A percentile compares a stretch with the other conserved stretches of the same genome.
These are phyloP conservation scores for Parasarocladium wereldwijsianum DNA, from an alignment of 2,329 filamentous ascomycete species.

Conservation along the genomic window DNA sequence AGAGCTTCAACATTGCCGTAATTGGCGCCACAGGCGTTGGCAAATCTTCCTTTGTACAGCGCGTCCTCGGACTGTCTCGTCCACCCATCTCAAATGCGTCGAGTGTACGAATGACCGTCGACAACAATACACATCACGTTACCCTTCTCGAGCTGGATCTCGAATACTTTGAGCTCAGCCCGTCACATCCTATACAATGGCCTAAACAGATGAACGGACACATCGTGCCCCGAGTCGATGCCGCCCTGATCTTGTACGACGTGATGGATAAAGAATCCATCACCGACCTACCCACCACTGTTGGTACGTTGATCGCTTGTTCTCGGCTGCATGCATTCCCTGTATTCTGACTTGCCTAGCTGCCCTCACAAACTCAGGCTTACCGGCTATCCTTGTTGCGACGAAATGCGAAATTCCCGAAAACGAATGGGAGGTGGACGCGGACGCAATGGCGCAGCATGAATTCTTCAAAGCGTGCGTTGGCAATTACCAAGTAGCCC, in stretches of 20 bases:
- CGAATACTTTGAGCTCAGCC: conserved; percentile 47
- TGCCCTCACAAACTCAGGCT: conserved; percentile 53
- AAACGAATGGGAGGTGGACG: conserved; percentile 55
- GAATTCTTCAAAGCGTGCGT: conserved; percentile 54
- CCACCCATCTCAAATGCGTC: conserved; percentile 39
- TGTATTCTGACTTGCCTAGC: conserved; percentile 30
- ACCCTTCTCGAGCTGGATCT: conserved; percentile 52
- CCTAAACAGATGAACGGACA: conserved; percentile 55
- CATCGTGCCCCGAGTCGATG: conserved; percentile 63
- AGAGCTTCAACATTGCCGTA: conserved; percentile 49
- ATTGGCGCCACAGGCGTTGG: conserved; percentile 53
- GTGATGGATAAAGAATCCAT: conserved; percentile 67
- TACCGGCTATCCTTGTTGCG: conserved; percentile 71
- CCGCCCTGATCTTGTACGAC: conserved; percentile 76
- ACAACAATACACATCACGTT: conserved; percentile 41
- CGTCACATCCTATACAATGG: conserved; percentile 45
- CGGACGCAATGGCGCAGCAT: conserved; percentile 46
- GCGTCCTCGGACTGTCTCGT: conserved; percentile 38
- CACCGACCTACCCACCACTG: conserved; percentile 55
- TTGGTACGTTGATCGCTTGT: conserved; percentile 69
- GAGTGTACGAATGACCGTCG: conserved; percentile 41
- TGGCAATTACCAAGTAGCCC: conserved; percentile 59
- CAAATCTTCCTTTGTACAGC: conserved; percentile 55
- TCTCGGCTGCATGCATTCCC: neutral
- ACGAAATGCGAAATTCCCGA: conserved; percentile 79